Base-by-base conservation (phyloP, 306 rosid genomes). In the Inga laurina region DNA sequence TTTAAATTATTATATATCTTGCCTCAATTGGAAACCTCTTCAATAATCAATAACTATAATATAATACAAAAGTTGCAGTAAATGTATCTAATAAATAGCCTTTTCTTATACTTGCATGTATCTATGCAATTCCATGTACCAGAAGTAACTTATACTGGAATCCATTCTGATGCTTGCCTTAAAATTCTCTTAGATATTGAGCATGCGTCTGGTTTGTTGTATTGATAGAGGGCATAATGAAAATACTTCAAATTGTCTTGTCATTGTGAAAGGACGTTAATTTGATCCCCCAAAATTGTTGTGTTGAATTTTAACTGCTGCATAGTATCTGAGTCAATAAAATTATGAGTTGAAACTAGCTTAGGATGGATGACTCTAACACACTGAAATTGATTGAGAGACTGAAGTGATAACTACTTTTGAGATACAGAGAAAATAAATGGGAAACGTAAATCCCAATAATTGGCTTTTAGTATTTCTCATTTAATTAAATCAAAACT, bases 71-170 rank as follows among this genome's bases (percentile, higher is more conserved):
- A 39, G 48, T 18, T 32, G 7, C 59, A 21, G 18, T 66, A 18
- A 64, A 65, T 65, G 74, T 48, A 35, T 65, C 7, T 45, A 27
- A 24, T 45, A 18, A 45, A 64, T 34, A 77, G 16, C 30, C 61
- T 62, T 30, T 64, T 44, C 8, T 24, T 49, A 27, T 52, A 52
- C 41, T 19, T 46, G 10, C 75, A 75, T 75, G 24, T 14, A 24
- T 67, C 75, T 72, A 5, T 74, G 75, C 75, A 52, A 74, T n/a
- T 81, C 48, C 71, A 56, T 32, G 46, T 79, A 49, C 75, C 30
- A 19, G 19, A 64, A 12, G 39, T 24, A 41, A 56, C 72, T 11
- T 76, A 8, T 76, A 46, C 69, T 27, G 35, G 69, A 83, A 46
- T 22, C 39, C 35, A 46, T 59, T 30, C 54, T 34, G 41, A 72